Evolutionary conservation across 352 stramenopile genomes (phyloP).

Genomic region (Globisporangium cystogenes): DNA sequence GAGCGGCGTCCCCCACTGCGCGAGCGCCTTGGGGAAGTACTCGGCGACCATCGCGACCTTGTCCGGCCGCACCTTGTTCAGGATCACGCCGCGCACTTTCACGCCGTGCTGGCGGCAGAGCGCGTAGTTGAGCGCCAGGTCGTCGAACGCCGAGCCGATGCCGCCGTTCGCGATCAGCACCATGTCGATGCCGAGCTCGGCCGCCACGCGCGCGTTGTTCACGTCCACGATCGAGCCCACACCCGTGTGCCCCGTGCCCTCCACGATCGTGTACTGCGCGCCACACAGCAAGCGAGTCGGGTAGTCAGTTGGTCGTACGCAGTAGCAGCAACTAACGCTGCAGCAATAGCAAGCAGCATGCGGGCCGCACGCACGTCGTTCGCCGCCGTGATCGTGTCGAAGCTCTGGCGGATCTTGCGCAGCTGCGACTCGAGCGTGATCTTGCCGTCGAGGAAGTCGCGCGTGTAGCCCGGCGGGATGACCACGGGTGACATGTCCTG

Average conservation of each 20-base stretch:
- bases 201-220: slow-evolving; percentile 94
- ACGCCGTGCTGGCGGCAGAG: slow-evolving; percentile 93
- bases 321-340: no score
- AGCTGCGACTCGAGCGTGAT: slow-evolving; percentile 79
- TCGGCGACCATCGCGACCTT: slow-evolving; percentile 83
- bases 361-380: slow-evolving; percentile 68
- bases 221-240: slow-evolving; percentile 96
- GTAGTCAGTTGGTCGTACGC: no score
- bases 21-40: slow-evolving; percentile 85
- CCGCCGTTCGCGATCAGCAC: slow-evolving; percentile 95
- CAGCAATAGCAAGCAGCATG: no score
- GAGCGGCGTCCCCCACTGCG: slow-evolving; percentile 70
- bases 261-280: slow-evolving; percentile 71
- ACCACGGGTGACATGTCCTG: slow-evolving; percentile 95
- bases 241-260: slow-evolving; percentile 90
- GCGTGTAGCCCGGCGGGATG: slow-evolving; percentile 95
- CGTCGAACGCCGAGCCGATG: slow-evolving; percentile 91
- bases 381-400: slow-evolving; percentile 45
- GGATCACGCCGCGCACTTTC: slow-evolving; percentile 90
- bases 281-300: neutral
- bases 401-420: slow-evolving; percentile 61
- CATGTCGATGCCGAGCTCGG: slow-evolving; percentile 91
- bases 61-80: slow-evolving; percentile 93
- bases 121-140: slow-evolving; percentile 91
- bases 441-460: slow-evolving; percentile 93